Base-by-base conservation (phyloP, 2,329 filamentous ascomycete genomes). In the Talaromyces verruculosus region DNA sequence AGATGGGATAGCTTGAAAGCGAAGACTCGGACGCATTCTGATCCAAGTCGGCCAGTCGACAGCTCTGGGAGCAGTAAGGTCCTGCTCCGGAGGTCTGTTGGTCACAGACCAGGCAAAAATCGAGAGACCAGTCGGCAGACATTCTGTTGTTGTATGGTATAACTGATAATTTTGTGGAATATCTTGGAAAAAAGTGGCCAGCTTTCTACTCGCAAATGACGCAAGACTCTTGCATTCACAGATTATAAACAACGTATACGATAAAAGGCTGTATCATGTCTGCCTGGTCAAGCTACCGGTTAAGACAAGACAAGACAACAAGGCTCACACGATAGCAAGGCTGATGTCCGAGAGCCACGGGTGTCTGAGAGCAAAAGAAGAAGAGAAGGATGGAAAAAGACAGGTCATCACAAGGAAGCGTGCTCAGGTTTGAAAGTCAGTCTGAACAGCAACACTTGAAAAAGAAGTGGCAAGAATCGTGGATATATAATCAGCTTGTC, bases 51-150 rank as follows among this genome's bases (percentile, higher is more conserved):
- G 91, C 90, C 53, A 97, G 84, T 70, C 92, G 88, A 85, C 93
- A 97, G 35, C 91, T 87, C 81, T 97, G 93, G 57, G 92, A 96
- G 85, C 93, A 97, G 84, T 96, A 97, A 70, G 91, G 88, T 68
- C 89, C 89, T 35, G 37, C 61, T 65, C 88, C 88, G 70, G 91
- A 87, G 67, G 91, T 93, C 81, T 96, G 91, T 81, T 90, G 90
- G 82, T 97, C 93, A 84, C 93, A 97, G 82, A 91, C 89, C 73
- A 97, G 88, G 85, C 93, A 97, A 86, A 92, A 97, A 80, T 96
- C 90, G 79, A 91, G 91, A 73, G 91, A 91, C 92, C 93, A 97
- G 75, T 74, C 74, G 25, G 75, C 76, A 25, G 77, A 72, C 76
- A 79, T 79, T 30, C 19, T 30, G n/a, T 10, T 30, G n/a, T 10